Base-by-base conservation (phyloP, 2,329 filamentous ascomycete genomes). In the Verticillium nubilum region DNA sequence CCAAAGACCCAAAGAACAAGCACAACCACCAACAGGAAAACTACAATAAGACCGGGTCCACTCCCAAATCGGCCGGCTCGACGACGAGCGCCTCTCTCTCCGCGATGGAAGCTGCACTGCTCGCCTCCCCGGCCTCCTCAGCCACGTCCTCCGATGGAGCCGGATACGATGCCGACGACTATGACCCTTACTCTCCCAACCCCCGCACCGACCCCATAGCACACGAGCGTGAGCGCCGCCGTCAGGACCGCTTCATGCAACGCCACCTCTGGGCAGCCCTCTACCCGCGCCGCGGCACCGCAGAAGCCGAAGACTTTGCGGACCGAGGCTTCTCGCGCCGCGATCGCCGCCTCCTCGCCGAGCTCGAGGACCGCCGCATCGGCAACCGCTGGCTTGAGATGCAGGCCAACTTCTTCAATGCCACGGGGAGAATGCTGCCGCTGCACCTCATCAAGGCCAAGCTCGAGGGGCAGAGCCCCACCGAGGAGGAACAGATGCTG, bases 331-430 rank as follows among this genome's bases (percentile, higher is more conserved):
- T 72, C 33, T 63, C 65, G 55, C 60, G 66, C 56, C 63, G 63
- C 23, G 74, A 77, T 61, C 73, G 72, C 33, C 65, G 68, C 15
- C 65, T 77, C 4, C 69, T 79, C 4, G 74, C 69, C 2, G 59
- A 70, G 6, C 63, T 76, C 2, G 70, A 74, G 28, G 70, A 69
- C 60, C 68, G 69, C 57, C 67, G 71, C 37, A 68, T 70, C 54
- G 66, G 62, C 23, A 67, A 67, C 28, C 69, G 69, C 26, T 78
- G 74, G 73, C 67, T 78, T 0, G 72, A 78, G 61, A 73, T 78
- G 67, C 77, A 80, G 61, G 74, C 76, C 29, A 73, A 72, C 55
- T 78, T 79, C 58, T 74, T 69, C 66, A 78, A 79, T 60, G 73
- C 67, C 52, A 79, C 76, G 0, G 77, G 77, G 4, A 68, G 73